Conservation (phyloP, 73 alveolate genomes). For the Paramecium pentaurelia region DNA sequence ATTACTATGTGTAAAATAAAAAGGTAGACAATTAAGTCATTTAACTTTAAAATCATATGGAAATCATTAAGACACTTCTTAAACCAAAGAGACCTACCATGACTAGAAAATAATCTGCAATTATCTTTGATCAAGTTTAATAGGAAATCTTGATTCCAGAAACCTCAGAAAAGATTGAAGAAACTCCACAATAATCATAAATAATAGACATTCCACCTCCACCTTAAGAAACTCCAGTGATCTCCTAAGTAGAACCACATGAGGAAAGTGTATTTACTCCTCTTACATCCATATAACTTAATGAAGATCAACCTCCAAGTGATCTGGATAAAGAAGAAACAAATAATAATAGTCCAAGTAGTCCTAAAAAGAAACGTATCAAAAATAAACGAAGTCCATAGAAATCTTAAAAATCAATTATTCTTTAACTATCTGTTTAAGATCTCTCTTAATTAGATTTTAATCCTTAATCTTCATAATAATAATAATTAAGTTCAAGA, state of each 20-base stretch:
- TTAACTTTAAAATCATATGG: neutral
- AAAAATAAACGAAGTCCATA: neutral
- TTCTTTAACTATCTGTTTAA: neutral
- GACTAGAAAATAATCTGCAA: neutral
- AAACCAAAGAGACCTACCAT: neutral
- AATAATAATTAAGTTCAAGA: neutral
- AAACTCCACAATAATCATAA: neutral
- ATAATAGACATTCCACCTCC: neutral
- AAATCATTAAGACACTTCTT: neutral
- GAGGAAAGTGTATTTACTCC: slow-evolving; percentile 30
- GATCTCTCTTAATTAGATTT: neutral
- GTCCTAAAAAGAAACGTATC: neutral
- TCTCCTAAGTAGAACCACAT: neutral
- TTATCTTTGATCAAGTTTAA: neutral
- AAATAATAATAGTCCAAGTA: neutral
- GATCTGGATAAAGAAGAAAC: neutral
- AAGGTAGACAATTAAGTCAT: neutral
- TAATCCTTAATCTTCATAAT: neutral
- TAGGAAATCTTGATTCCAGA: neutral
- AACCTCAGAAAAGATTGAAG: neutral
- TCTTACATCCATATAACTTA: neutral
- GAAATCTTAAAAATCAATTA: neutral
- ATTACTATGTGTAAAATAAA: slow-evolving; percentile 19
- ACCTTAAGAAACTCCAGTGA: neutral
- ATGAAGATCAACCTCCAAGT: neutral